Conservation (phyloP, 2,329 filamentous ascomycete species). For the Ramularia endophylla region DNA sequence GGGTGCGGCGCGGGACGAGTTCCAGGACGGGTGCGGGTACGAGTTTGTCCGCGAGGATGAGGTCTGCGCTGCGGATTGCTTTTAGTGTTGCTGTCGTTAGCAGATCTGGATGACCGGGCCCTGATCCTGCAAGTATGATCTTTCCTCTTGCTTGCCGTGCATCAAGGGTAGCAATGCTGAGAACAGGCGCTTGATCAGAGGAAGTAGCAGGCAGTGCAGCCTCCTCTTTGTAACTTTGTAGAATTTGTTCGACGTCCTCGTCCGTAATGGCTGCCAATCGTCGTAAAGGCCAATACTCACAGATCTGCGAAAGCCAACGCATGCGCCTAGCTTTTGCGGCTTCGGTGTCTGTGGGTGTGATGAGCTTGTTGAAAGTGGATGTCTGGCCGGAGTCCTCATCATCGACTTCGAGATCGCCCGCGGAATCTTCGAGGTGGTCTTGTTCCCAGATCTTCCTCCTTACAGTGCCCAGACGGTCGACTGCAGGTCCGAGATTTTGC, state of each 20-base stretch:
- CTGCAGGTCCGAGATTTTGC: constrained; percentile 65
- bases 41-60: constrained; percentile 82
- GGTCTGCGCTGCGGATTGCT: constrained; percentile 66
- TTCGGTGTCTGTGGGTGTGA: constrained; percentile 66
- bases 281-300: constrained; percentile 95
- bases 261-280: constrained; percentile 75
- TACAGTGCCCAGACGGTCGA: constrained; percentile 68
- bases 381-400: constrained; percentile 67
- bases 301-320: constrained; percentile 91
- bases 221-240: constrained; percentile 61
- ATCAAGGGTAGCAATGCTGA: constrained; percentile 26
- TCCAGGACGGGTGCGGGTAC: constrained; percentile 80
- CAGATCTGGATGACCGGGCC: constrained; percentile 86
- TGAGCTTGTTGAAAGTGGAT: constrained; percentile 75
- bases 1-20: constrained; percentile 81
- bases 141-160: constrained; percentile 48
- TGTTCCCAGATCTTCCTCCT: constrained; percentile 68
- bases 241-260: constrained; percentile 67
- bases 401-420: constrained; percentile 39
- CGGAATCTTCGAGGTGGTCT: constrained; percentile 53
- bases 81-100: constrained; percentile 77
- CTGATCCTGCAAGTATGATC: constrained; percentile 85
- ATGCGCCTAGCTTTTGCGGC: constrained; percentile 74
- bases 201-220: constrained; percentile 25
- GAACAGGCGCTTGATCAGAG: constrained; percentile 23